These are phyloP conservation scores for Myxozyma neotropica DNA, from an alignment of 805 yeast species.

Conservation along the genomic window DNA sequence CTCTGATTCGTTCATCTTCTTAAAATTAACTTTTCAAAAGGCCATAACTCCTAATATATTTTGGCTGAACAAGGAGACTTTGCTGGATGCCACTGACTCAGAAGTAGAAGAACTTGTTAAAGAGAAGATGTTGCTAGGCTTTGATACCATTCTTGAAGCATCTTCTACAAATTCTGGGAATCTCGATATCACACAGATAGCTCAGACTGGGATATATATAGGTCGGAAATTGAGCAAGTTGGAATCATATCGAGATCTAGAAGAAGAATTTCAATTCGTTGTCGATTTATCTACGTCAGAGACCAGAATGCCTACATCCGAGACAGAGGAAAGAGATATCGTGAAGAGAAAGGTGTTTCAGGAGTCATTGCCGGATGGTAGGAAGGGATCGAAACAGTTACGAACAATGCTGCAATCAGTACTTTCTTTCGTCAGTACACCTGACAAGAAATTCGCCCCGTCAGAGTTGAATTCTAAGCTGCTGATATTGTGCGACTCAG, in stretches of 20 bases:
- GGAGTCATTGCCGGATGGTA: slow-evolving; percentile 43
- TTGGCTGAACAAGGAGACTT: slow-evolving; percentile 52
- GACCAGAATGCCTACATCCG: not conserved
- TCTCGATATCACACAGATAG: slow-evolving; percentile 18
- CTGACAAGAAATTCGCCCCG: slow-evolving; percentile 7
- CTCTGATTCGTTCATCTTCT: not conserved
- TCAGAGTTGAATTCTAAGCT: slow-evolving; percentile 36
- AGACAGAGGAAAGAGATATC: too few relatives aligned
- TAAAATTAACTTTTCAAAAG: not conserved
- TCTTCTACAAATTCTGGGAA: not conserved
- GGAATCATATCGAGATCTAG: not conserved
- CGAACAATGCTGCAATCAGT: slow-evolving; percentile 50
- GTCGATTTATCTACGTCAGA: slow-evolving; percentile 32
- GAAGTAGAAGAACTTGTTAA: slow-evolving; percentile 32
- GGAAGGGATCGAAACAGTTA: slow-evolving; percentile 68
- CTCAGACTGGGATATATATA: slow-evolving; percentile 24
- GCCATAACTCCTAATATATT: slow-evolving; percentile 56
- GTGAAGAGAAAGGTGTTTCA: slow-evolving; percentile 7
- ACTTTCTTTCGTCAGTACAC: slow-evolving; percentile 2
- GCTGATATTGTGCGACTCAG: slow-evolving; percentile 62
- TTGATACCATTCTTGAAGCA: not conserved
- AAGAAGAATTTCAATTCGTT: slow-evolving; percentile 16
- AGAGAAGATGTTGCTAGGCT: not conserved
- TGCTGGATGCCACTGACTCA: slow-evolving; percentile 33
- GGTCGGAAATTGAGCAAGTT: slow-evolving; percentile 6